A percentile compares a stretch with the other conserved stretches of the same genome.
Evolutionary conservation across 306 rosid species (phyloP).

Genomic region (Rosa persica): DNA sequence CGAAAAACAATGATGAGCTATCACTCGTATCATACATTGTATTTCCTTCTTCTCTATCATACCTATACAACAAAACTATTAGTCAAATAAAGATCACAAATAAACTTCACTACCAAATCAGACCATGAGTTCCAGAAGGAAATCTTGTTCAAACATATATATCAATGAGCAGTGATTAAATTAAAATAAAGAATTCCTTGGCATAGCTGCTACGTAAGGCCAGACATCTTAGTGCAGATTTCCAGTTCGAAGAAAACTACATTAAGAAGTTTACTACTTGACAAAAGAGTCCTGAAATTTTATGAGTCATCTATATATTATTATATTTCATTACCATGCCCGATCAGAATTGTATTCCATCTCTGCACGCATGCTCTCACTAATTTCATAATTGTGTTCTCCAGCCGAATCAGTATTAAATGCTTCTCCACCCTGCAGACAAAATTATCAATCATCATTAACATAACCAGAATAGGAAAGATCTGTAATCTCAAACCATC

Average conservation of each 20-base stretch:
- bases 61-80: constrained; percentile 50
- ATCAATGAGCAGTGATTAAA: neutral
- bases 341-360: constrained; percentile 94
- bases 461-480: constrained; percentile 3
- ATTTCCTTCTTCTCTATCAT: constrained; percentile 96
- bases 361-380: constrained; percentile 89
- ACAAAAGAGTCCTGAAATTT: constrained; percentile 2
- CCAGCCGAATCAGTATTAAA: constrained; percentile 48
- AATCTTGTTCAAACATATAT: neutral
- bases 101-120: neutral
- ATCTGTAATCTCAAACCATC: neutral
- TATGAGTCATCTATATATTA: constrained; percentile 1
- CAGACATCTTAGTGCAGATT: neutral
- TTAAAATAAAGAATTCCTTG: neutral
- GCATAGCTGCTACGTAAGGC: neutral
- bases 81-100: constrained; percentile 24
- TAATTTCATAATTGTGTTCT: constrained; percentile 68
- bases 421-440: constrained; percentile 54
- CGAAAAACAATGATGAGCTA: constrained; percentile 71
- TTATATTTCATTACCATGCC: constrained; percentile 69
- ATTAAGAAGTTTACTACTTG: neutral
- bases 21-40: constrained; percentile 67
- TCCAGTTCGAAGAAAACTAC: neutral
- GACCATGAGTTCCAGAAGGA: constrained; percentile 1
- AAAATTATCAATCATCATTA: constrained; percentile 4